Evolutionary conservation across 148 eudicot species (phyloP).

Genomic region (Cornus florida): DNA sequence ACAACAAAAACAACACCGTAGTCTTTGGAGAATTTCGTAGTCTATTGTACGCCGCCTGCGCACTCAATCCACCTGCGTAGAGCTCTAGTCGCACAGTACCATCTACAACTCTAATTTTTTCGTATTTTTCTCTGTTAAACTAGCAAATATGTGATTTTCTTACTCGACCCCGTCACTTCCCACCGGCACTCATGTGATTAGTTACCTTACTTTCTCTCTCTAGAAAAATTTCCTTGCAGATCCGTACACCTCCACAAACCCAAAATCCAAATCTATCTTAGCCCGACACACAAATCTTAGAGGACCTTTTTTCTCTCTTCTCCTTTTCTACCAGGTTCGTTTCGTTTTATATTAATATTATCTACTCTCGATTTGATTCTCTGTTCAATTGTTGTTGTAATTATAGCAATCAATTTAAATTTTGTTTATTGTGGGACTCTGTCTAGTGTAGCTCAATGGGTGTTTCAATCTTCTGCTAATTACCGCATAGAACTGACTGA

Average conservation of each 20-base stretch:
- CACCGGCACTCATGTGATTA: slow-evolving; percentile 8
- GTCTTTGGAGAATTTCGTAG: neutral
- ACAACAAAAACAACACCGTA: neutral
- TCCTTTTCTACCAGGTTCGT: slow-evolving; percentile 1
- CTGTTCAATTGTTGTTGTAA: neutral
- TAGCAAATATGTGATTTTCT: neutral
- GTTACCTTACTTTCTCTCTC: slow-evolving; percentile 4
- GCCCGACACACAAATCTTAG: neutral
- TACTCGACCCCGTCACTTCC: slow-evolving; percentile 10
- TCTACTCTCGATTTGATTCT: no score
- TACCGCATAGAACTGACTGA: neutral
- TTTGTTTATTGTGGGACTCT: neutral
- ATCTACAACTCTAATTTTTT: slow-evolving; percentile 7
- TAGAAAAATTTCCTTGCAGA: slow-evolving; percentile 3
- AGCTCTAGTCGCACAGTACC: neutral
- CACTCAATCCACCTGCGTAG: neutral
- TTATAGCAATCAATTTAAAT: neutral
- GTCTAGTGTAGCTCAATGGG: neutral
- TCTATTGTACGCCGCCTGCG: no score
- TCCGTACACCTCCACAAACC: neutral
- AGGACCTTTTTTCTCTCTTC: neutral
- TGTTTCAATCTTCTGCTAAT: slow-evolving; percentile 2
- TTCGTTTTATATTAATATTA: neutral
- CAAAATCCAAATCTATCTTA: neutral
- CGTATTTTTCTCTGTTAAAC: neutral